Evolutionary conservation across 495 filamentous ascomycete species (phyloP).

Genomic region (Aspergillus ellipticus): DNA sequence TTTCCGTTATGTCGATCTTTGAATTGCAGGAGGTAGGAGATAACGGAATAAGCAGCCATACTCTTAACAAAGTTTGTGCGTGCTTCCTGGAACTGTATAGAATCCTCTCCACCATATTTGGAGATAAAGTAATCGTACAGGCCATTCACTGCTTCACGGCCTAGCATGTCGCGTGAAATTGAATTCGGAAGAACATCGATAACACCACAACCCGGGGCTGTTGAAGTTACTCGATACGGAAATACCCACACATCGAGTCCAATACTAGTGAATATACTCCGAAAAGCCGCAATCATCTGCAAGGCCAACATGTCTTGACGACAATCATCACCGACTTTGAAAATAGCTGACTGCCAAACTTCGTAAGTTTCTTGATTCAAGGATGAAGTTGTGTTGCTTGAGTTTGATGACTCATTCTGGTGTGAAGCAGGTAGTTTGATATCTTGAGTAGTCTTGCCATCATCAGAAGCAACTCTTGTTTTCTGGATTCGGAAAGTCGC

Average conservation of each 20-base stretch:
- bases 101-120: slow-evolving; percentile 95
- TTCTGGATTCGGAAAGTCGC: slow-evolving; percentile 96
- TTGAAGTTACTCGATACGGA: slow-evolving; percentile 97
- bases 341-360: slow-evolving; percentile 98
- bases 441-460: slow-evolving; percentile 12
- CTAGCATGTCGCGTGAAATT: slow-evolving; percentile 97
- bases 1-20: slow-evolving; percentile 99
- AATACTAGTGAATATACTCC: slow-evolving; percentile 89
- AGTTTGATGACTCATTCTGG: slow-evolving; percentile 48
- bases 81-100: slow-evolving; percentile 89
- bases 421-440: slow-evolving; percentile 32
- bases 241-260: slow-evolving; percentile 96
- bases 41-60: slow-evolving; percentile 99
- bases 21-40: slow-evolving; percentile 95
- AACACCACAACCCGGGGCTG: slow-evolving; percentile 94
- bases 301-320: slow-evolving; percentile 94
- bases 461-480: slow-evolving; percentile 46
- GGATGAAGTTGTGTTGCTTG: slow-evolving; percentile 38
- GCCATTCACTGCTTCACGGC: slow-evolving; percentile 94
- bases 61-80: slow-evolving; percentile 98
- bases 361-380: slow-evolving; percentile 60
- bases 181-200: slow-evolving; percentile 97
- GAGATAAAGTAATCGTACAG: slow-evolving; percentile 97
- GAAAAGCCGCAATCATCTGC: slow-evolving; percentile 96
- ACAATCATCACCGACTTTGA: slow-evolving; percentile 99